phyloP scores from a whole-genome alignment of 176 grass and related monocot genomes.

The Zea luxurians region DNA sequence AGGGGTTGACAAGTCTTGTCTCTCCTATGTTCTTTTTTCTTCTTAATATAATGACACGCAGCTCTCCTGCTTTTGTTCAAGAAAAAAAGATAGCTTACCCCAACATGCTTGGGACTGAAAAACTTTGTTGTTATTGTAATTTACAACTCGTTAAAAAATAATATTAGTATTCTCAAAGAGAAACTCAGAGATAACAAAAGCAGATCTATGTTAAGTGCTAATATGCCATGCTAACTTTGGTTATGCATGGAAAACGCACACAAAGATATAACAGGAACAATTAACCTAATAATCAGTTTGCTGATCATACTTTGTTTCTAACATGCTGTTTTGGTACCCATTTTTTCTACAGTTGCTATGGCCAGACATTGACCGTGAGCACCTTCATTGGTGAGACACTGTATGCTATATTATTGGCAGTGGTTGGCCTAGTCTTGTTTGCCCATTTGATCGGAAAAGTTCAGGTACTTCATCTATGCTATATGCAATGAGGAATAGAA shows the following conservation, averaged over 20 bases:
- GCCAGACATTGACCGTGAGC: slow-evolving; percentile 81
- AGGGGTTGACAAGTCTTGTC: too few relatives aligned
- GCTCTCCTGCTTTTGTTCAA: too few relatives aligned
- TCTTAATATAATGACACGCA: too few relatives aligned
- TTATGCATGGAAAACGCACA: background rate
- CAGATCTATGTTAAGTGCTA: background rate
- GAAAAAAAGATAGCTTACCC: background rate
- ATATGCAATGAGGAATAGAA: background rate
- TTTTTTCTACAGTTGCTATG: slow-evolving; percentile 78
- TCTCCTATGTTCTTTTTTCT: too few relatives aligned
- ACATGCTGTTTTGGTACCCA: background rate
- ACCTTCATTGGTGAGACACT: slow-evolving; percentile 96
- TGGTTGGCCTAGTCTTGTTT: slow-evolving; percentile 87
- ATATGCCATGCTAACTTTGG: slow-evolving; percentile 11
- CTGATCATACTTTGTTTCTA: slow-evolving; percentile 23
- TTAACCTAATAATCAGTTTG: background rate
- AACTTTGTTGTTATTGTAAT: too few relatives aligned
- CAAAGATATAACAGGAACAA: background rate
- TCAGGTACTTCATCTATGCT: slow-evolving; percentile 57
- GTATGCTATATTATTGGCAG: slow-evolving; percentile 85
- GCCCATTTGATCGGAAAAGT: slow-evolving; percentile 97
- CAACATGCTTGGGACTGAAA: too few relatives aligned
- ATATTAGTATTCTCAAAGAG: background rate
- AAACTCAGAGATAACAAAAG: background rate
- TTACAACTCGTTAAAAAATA: too few relatives aligned